Percentiles rank a stretch among this genome's conserved stretches.
These are phyloP conservation scores for Dactylella cylindrospora DNA, from an alignment of 2,329 filamentous ascomycete genomes.

Conservation along the genomic window DNA sequence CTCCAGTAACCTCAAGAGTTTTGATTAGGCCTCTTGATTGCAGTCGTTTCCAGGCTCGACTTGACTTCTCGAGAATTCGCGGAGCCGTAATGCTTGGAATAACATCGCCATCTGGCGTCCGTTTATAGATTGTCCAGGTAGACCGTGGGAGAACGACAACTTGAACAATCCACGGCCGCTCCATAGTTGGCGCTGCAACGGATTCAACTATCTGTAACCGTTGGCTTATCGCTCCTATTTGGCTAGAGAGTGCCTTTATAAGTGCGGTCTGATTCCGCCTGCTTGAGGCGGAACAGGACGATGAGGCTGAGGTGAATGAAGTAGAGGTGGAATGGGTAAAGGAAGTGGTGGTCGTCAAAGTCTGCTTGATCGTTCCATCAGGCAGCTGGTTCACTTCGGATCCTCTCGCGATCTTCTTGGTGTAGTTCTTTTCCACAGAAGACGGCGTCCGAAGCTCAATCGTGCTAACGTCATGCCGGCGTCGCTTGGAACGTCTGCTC, in stretches of 20 bases:
- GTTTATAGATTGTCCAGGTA: constrained; percentile 32
- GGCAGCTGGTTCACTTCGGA: constrained; percentile 32
- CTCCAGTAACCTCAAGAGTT: constrained; percentile 31
- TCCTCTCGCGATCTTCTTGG: constrained; percentile 20
- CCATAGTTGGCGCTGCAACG: constrained; percentile 34
- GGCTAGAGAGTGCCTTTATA: constrained; percentile 32
- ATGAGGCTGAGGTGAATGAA: constrained; percentile 26
- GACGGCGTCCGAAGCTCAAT: constrained; percentile 17
- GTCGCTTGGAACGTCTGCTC: constrained; percentile 12
- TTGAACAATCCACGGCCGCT: constrained; percentile 46
- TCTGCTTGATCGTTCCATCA: constrained; percentile 32
- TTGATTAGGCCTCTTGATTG: constrained; percentile 38
- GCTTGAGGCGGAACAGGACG: constrained; percentile 22
- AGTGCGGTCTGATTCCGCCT: constrained; percentile 21
- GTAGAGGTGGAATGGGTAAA: constrained; percentile 41
- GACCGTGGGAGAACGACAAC: constrained; percentile 45
- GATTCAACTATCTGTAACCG: constrained; percentile 44
- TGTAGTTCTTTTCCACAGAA: constrained; percentile 22
- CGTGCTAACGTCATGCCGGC: constrained; percentile 9
- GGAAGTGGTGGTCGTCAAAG: constrained; percentile 32
- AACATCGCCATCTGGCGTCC: constrained; percentile 25
- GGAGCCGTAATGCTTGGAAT: constrained; percentile 23
- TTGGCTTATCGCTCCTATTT: constrained; percentile 41
- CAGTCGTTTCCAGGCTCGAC: constrained; percentile 36
- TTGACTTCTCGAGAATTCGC: constrained; percentile 10